Evolutionary conservation across 495 filamentous ascomycete species (phyloP).

Genomic region (Parmelia sp.): DNA sequence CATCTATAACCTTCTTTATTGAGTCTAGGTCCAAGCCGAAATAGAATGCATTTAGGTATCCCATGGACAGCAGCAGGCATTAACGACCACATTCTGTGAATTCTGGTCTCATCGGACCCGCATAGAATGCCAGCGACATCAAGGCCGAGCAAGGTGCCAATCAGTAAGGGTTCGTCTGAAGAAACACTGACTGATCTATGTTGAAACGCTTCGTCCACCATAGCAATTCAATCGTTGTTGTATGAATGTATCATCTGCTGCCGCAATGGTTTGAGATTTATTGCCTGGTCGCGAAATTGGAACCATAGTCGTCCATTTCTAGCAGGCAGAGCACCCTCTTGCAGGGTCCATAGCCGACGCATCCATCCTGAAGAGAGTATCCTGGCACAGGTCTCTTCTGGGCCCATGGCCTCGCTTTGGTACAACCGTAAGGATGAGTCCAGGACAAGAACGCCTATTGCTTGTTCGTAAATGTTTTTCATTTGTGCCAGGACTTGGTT

Average conservation of each 20-base stretch:
- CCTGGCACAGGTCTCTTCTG: slow-evolving; percentile 9
- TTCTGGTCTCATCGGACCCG: slow-evolving; percentile 5
- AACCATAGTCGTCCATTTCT: slow-evolving; percentile 7
- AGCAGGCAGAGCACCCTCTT: slow-evolving; percentile 16
- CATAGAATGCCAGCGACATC: slow-evolving; percentile 5
- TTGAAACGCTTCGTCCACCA: slow-evolving; percentile 6
- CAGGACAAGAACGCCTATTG: slow-evolving; percentile 19
- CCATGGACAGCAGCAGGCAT: slow-evolving; percentile 11
- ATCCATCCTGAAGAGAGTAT: slow-evolving; percentile 15
- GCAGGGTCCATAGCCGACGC: slow-evolving; percentile 19
- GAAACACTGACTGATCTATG: slow-evolving; percentile 13
- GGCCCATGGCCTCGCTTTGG: neutral
- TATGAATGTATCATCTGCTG: neutral
- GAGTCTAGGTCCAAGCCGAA: slow-evolving; percentile 15
- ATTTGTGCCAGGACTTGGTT: slow-evolving; percentile 5
- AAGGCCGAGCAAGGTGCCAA: slow-evolving; percentile 6
- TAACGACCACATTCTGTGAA: slow-evolving; percentile 15
- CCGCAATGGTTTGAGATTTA: neutral
- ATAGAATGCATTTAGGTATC: slow-evolving; percentile 15
- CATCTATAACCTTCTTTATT: slow-evolving; percentile 14
- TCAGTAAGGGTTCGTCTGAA: slow-evolving; percentile 9
- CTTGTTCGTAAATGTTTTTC: slow-evolving; percentile 12
- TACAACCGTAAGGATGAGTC: slow-evolving; percentile 12
- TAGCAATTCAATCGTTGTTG: too few species aligned
- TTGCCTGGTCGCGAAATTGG: slow-evolving; percentile 7